Evolutionary conservation across 2,329 filamentous ascomycete species (phyloP), one percentile per base, ranked within the genome.

Genomic region (Xylariales sp.): DNA sequence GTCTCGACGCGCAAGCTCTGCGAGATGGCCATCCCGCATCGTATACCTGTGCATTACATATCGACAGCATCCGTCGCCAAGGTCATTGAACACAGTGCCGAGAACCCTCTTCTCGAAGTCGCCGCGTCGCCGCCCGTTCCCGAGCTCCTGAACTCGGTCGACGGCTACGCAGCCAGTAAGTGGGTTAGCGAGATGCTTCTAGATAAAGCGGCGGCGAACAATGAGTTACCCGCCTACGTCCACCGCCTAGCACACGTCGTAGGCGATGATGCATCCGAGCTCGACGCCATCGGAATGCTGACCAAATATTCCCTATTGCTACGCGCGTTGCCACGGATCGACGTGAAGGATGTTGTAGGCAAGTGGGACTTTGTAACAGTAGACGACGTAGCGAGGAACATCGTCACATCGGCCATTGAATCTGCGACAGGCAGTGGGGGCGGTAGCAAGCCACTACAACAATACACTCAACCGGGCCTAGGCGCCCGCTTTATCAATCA

Each of bases 1-100:
- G 16, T 67, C 0, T 73, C 81, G 0, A 82, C 80, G 0, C 72
- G 75, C 43, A 73, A 78, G 48, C 74, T 85, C 1, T 71, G 76
- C 2, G 67, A 70, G 2, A 67, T 84, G 4, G 75, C 74, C 3
- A 49, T 79, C 0, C 76, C 66, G 0, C 71, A 74, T 5, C 62
- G 65, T 3, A 63, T 80, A 0, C 77, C 80, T 0, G 28, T 83
- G 28, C 81, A 83, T 68, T 83, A 74, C 58, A 63, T 83, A 1
- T 83, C 81, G 0, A 77, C 76, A 0, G 75, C 69, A 2, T 72
- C 69, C 3, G 75, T 77, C 2, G 64, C 73, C 2, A 39, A 18
- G n/a, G 52, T 58, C 18, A 18, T 43, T 14, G 34, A 41, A 12
- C 34, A 30, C 6, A 16, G 7, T 28, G 4, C 36, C 28, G 34